A percentile compares a stretch with the other conserved stretches of the same genome.
phyloP scores from a whole-genome alignment of 2,329 filamentous ascomycete genomes.

The Apiospora sp. region DNA sequence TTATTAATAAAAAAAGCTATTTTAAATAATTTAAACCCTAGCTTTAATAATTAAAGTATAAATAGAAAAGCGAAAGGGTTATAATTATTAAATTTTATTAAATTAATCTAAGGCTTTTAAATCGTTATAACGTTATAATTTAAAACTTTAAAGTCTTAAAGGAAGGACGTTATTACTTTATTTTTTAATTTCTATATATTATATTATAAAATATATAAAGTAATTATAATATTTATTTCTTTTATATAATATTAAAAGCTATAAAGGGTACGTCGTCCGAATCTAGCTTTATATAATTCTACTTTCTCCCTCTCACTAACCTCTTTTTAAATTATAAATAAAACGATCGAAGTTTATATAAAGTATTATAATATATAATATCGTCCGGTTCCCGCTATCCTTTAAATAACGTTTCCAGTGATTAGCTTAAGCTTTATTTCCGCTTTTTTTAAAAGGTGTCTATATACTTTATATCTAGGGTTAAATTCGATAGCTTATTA shows the following conservation, averaged over 20 bases:
- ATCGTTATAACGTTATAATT: neutral
- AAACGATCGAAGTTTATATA: too few relatives aligned
- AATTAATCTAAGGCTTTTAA: neutral
- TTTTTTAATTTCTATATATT: conserved; percentile 1
- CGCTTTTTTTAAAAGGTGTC: too few relatives aligned
- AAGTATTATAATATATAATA: too few relatives aligned
- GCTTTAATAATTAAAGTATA: neutral
- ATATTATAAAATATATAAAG: conserved; percentile 14
- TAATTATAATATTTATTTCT: neutral
- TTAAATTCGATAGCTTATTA: too few relatives aligned
- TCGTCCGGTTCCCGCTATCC: too few relatives aligned
- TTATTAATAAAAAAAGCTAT: neutral
- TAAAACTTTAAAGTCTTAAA: neutral
- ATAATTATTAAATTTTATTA: neutral
- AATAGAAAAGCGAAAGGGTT: neutral
- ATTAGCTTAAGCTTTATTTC: too few relatives aligned
- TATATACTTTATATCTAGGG: too few relatives aligned
- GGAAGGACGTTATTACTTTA: neutral
- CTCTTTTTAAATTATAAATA: neutral
- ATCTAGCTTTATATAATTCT: neutral
- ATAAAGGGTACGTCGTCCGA: neutral
- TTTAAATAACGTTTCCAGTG: too few relatives aligned
- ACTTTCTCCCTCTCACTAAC: too few relatives aligned
- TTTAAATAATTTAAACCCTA: neutral
- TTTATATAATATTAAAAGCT: neutral